Conservation (phyloP, 2,329 filamentous ascomycete genomes). For the Ascosphaera pollenicola region DNA sequence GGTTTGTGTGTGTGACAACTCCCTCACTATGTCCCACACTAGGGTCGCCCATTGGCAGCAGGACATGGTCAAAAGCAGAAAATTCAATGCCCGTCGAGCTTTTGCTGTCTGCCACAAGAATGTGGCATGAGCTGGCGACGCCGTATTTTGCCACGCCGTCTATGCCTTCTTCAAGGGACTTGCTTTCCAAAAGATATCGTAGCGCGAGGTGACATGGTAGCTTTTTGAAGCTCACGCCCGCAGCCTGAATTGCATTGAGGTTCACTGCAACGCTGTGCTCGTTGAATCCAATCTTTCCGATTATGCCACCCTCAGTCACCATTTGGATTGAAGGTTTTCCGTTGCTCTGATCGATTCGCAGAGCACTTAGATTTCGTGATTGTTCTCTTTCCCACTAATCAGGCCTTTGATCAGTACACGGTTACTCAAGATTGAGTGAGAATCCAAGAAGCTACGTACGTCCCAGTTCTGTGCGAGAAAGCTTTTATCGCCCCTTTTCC, state of each 20-base stretch:
- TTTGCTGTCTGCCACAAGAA: constrained; percentile 27
- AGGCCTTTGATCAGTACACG: neutral
- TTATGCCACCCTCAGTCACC: constrained; percentile 34
- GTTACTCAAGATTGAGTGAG: neutral
- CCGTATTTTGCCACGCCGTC: constrained; percentile 22
- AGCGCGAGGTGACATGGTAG: constrained; percentile 34
- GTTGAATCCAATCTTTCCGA: constrained; percentile 38
- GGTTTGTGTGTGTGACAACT: constrained; percentile 12
- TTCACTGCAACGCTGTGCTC: constrained; percentile 29
- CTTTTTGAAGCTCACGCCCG: constrained; percentile 24
- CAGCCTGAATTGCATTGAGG: constrained; percentile 32
- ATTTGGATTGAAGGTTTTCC: constrained; percentile 25
- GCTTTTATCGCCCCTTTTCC: constrained; percentile 18
- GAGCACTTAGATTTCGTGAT: constrained; percentile 26
- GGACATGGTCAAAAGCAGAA: constrained; percentile 8
- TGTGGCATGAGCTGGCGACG: constrained; percentile 31
- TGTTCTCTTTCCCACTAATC: constrained; percentile 24
- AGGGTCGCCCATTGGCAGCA: constrained; percentile 4
- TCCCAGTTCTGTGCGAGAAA: constrained; percentile 36
- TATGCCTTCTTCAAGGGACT: constrained; percentile 23
- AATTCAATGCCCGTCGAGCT: constrained; percentile 29
- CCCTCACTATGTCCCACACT: constrained; percentile 2
- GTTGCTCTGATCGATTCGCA: constrained; percentile 19
- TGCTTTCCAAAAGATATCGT: constrained; percentile 28
- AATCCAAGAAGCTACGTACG: constrained; percentile 6